phyloP scores from a whole-genome alignment of 257 asterid species.

The Solanum chilense region DNA sequence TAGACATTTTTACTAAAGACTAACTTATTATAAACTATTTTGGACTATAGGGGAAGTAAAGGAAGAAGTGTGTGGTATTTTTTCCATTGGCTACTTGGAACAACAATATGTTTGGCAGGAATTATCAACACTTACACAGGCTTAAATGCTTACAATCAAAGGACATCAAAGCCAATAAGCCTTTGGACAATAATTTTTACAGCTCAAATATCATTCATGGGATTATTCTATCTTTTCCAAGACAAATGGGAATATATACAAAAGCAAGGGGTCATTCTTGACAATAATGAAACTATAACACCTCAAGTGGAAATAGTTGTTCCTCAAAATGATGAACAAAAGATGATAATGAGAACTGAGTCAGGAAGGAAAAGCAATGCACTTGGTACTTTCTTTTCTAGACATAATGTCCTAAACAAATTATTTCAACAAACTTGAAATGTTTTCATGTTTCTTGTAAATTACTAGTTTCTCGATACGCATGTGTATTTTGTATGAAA shows the following conservation, averaged over 20 bases:
- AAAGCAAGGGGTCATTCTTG: conserved; percentile 34
- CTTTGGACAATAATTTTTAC: conserved; percentile 63
- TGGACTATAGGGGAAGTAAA: conserved; percentile 40
- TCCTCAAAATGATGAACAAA: neutral
- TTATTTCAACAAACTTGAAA: conserved; percentile 56
- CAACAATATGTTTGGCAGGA: conserved; percentile 43
- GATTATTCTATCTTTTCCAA: conserved; percentile 59
- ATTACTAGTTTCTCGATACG: neutral
- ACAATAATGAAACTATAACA: neutral
- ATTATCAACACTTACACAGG: conserved; percentile 63
- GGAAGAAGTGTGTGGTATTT: conserved; percentile 52
- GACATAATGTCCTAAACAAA: conserved; percentile 60
- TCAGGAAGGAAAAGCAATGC: conserved; percentile 66
- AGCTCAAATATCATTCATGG: conserved; percentile 66
- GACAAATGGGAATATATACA: conserved; percentile 78
- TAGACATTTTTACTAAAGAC: neutral
- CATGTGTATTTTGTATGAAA: too few species aligned
- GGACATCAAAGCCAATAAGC: conserved; percentile 37
- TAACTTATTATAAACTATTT: neutral
- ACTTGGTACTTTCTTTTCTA: conserved; percentile 54
- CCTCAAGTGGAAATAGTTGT: conserved; percentile 4
- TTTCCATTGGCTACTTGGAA: conserved; percentile 71
- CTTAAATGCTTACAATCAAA: conserved; percentile 46
- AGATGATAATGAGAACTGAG: conserved; percentile 11
- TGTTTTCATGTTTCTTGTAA: neutral